Conservation (phyloP, 1,284 basidiomycete genomes). For the Leccinum variabile region DNA sequence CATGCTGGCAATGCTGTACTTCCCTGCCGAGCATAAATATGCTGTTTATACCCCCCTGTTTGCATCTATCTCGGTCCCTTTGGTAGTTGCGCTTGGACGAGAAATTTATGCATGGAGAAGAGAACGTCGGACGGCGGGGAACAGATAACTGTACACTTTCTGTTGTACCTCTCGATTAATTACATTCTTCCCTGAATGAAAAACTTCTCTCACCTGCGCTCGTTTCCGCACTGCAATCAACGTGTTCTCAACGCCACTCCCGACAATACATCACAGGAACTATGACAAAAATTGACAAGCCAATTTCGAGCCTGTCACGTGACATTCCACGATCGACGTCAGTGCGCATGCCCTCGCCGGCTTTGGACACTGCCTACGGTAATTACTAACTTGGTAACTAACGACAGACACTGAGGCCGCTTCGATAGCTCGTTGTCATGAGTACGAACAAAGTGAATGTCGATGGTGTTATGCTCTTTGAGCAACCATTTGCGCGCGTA, state of each 20-base stretch:
- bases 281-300: neutral
- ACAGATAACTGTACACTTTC: constrained; percentile 18
- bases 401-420: constrained; percentile 14
- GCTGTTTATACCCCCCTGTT: constrained; percentile 93
- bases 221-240: constrained; percentile 15
- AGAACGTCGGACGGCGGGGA: constrained; percentile 28
- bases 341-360: neutral
- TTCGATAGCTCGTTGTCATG: constrained; percentile 33
- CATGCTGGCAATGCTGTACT: constrained; percentile 95
- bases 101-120: constrained; percentile 63
- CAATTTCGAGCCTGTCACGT: constrained; percentile 22
- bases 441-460: constrained; percentile 54
- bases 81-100: constrained; percentile 71
- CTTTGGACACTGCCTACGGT: constrained; percentile 1
- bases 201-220: constrained; percentile 10
- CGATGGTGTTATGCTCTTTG: constrained; percentile 83
- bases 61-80: constrained; percentile 82
- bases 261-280: neutral
- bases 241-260: constrained; percentile 16
- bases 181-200: constrained; percentile 10
- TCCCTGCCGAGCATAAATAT: constrained; percentile 94
- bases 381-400: constrained; percentile 2
- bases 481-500: constrained; percentile 83
- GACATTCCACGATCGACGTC: constrained; percentile 27
- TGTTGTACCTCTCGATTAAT: constrained; percentile 14